Conservation (phyloP, 805 yeast species). For the Pichia deserticola region DNA sequence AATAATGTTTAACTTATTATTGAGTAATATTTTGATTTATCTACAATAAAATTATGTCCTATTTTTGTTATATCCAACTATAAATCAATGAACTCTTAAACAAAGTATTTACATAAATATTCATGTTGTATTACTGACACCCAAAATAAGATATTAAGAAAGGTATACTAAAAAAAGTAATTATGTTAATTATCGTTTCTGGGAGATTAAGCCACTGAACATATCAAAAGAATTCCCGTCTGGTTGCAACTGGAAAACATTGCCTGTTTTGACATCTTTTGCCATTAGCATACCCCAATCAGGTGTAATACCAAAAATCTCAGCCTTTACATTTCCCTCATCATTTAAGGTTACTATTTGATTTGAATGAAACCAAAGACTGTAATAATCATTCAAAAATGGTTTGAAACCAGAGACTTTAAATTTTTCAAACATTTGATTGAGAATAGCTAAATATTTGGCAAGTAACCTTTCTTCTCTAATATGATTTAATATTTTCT, state of each 20-base stretch:
- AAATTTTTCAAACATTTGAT: constrained; percentile 54
- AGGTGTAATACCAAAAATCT: constrained; percentile 69
- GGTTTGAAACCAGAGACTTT: constrained; percentile 57
- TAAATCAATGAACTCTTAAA: too few relatives aligned
- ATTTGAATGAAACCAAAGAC: constrained; percentile 75
- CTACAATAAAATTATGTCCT: too few relatives aligned
- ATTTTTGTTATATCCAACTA: too few relatives aligned
- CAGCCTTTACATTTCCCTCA: constrained; percentile 42
- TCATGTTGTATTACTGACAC: too few relatives aligned
- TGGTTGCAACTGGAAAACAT: constrained; percentile 70
- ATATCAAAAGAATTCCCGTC: constrained; percentile 98
- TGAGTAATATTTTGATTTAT: too few relatives aligned
- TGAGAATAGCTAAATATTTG: constrained; percentile 55
- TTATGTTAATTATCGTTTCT: constrained; percentile 28
- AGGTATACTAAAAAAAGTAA: too few relatives aligned
- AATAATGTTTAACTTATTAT: too few relatives aligned
- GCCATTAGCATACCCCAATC: constrained; percentile 83
- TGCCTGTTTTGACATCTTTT: constrained; percentile 59
- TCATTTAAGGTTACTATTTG: constrained; percentile 62
- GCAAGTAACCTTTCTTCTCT: constrained; percentile 54
- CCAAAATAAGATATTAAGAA: too few relatives aligned
- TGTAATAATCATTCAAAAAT: constrained; percentile 65
- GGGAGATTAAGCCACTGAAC: constrained; percentile 78
- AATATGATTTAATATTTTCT: constrained; percentile 16
- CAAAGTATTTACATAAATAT: too few relatives aligned